A percentile compares a stretch with the other conserved stretches of the same genome.
Conservation (phyloP, 371 early-diverging fungal genomes). For the Mortierella sp. region DNA sequence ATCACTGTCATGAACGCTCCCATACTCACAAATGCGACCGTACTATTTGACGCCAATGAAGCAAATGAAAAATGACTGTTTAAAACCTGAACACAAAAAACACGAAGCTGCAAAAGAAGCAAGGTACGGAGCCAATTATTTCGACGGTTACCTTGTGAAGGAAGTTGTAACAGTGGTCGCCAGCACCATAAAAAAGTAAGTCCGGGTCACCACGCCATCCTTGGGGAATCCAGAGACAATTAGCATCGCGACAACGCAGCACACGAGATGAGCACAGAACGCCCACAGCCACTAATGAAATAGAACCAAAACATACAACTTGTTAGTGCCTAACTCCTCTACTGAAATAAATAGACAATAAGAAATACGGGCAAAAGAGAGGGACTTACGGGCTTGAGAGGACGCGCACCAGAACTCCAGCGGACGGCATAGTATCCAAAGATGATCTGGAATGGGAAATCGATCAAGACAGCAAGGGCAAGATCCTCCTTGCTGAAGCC, state of each 20-base stretch:
- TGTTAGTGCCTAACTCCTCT: not conserved
- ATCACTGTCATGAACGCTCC: slow-evolving; percentile 95
- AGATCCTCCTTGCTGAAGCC: slow-evolving; percentile 96
- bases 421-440: slow-evolving; percentile 98
- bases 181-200: slow-evolving; percentile 88
- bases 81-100: not conserved
- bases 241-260: slow-evolving; percentile 85
- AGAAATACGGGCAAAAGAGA: not conserved
- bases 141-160: slow-evolving; percentile 66
- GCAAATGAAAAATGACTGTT: not conserved
- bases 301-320: not conserved
- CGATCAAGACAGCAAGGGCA: slow-evolving; percentile 91
- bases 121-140: slow-evolving; percentile 23
- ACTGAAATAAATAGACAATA: not conserved
- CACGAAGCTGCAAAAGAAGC: not conserved
- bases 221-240: slow-evolving; percentile 84
- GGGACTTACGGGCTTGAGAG: slow-evolving; percentile 85
- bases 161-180: slow-evolving; percentile 86
- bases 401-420: slow-evolving; percentile 91
- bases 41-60: slow-evolving; percentile 64
- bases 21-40: slow-evolving; percentile 96
- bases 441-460: slow-evolving; percentile 96
- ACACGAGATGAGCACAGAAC: slow-evolving; percentile 85
- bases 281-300: slow-evolving; percentile 88
- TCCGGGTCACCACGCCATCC: slow-evolving; percentile 68